Base-by-base conservation (phyloP, 106 monocot species). In the Acorus calamus region DNA sequence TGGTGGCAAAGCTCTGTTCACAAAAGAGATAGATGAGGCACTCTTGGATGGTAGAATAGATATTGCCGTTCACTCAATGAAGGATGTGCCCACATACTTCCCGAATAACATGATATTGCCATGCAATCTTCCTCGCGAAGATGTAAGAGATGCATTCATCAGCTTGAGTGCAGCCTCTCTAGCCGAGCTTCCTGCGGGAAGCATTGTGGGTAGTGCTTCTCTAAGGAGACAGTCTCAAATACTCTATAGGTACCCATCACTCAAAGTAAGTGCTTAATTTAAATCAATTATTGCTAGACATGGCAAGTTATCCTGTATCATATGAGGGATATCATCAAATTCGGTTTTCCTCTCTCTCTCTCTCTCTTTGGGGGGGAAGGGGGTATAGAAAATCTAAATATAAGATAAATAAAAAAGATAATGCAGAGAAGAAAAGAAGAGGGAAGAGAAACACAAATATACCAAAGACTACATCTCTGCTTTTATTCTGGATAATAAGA, bases 11-110 rank as follows among this genome's bases (percentile, higher is more conserved):
- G 96, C 90, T 11, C 78, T 96, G 42, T 96, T 96, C 67, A 96
- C 96, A 2, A 96, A 96, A 65, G 96, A 96, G 80, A 96, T 96
- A 57, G 96, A 96, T 59, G 96, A 96, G 69, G 96, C 96, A n/a
- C 80, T 96, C 8, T 81, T 96, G 74, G 90, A 91, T 42, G 77
- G 82, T 41, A 74, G 65, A 63, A 83, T 96, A 47, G 96, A 91
- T 62, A 96, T 96, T 66, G 96, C 90, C 47, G 96, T 96, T 54
- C 96, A 96, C 57, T 96, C 96, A 2, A 96, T 96, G 96, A 96
- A 96, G 76, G 96, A 96, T 74, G 96, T 96, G 12, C 96, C 96
- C 44, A 96, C 96, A 53, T 96, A 96, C 78, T 66, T 87, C 59
- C 96, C 90, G 0, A 87, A 91, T 67, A 80, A 83, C 46, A 96